phyloP scores from a whole-genome alignment of 768 basidiomycete species.

The Lactarius evosmus region DNA sequence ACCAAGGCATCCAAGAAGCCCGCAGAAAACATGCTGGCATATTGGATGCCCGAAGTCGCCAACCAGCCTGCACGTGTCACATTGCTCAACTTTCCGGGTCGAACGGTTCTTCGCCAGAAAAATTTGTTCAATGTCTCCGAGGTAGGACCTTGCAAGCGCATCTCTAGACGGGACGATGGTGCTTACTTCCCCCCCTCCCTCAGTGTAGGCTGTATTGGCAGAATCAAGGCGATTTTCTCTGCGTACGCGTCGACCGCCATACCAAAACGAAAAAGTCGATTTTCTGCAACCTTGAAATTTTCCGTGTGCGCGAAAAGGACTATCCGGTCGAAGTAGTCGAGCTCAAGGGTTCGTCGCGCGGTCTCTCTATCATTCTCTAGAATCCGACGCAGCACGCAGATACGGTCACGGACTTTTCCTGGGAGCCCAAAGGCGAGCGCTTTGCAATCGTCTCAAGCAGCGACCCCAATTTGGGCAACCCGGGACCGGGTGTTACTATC shows the following conservation, averaged over 20 bases:
- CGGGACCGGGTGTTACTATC: slow-evolving; percentile 87
- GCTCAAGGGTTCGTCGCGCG: slow-evolving; percentile 67
- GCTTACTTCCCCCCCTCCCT: slow-evolving; percentile 17
- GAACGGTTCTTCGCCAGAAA: slow-evolving; percentile 83
- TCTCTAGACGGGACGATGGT: neutral
- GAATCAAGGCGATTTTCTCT: slow-evolving; percentile 96
- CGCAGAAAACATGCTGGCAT: slow-evolving; percentile 90
- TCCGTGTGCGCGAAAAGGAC: slow-evolving; percentile 95
- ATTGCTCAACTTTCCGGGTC: slow-evolving; percentile 84
- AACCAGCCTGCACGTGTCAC: slow-evolving; percentile 98
- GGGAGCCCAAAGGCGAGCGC: slow-evolving; percentile 95
- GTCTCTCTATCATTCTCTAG: neutral
- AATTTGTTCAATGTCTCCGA: slow-evolving; percentile 98
- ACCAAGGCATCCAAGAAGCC: slow-evolving; percentile 56
- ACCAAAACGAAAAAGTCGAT: slow-evolving; percentile 98
- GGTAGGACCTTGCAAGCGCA: slow-evolving; percentile 45
- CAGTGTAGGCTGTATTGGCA: slow-evolving; percentile 99
- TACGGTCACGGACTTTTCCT: slow-evolving; percentile 92
- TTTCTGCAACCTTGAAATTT: slow-evolving; percentile 97
- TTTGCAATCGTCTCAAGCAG: slow-evolving; percentile 93
- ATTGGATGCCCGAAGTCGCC: slow-evolving; percentile 95
- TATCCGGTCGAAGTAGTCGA: slow-evolving; percentile 97
- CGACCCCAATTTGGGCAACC: slow-evolving; percentile 90
- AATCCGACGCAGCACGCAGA: slow-evolving; percentile 45
- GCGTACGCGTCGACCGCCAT: slow-evolving; percentile 98